Evolutionary conservation across 495 filamentous ascomycete species (phyloP), one percentile per base, ranked within the genome.

Genomic region (Terfezia claveryi): DNA sequence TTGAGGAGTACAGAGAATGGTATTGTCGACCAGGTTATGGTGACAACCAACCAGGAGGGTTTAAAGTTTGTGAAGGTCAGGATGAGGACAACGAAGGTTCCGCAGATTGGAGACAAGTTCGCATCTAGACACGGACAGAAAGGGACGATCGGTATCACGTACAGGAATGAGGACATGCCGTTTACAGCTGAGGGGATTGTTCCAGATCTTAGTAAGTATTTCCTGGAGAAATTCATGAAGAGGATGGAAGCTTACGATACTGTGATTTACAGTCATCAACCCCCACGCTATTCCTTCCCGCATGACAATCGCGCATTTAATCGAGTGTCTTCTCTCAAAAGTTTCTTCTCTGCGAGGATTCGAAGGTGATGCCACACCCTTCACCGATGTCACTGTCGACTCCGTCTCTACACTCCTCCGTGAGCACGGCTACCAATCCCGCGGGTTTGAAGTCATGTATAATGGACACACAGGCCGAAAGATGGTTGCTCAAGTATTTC

Each of bases 301-400:
- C 75, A 99, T 99, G 91, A 99, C 91, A 0, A 96, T 96, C 74
- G 91, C 92, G 57, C 92, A 99, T 75, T 86, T 99, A 76, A 93
- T 99, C 68, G 91, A 99, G 71, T 96, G 91, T 74, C 78, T 94
- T 64, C 77, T 96, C 46, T 89, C 83, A 68, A 99, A 99, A 68
- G 91, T 96, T 16, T 82, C 86, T 0, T 79, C 89, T 0, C 74
- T 95, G 14, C 82, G 83, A 67, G 91, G 91, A 20, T 81, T 82
- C 64, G 92, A 96, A 68, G 91, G 92, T 61, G 92, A 99, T 64
- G 91, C 92, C 14, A 99, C 91, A 0, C 92, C 91, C 0, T 99
- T 99, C 68, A 96, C 91, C 14, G 89, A 94, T 59, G 87, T 96
- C 60, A 99, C 92, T 0, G 88, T 99, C 56, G 85, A 93, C 61